Evolutionary conservation across 768 basidiomycete genomes (phyloP).

Genomic region (Pleurotus djamor): DNA sequence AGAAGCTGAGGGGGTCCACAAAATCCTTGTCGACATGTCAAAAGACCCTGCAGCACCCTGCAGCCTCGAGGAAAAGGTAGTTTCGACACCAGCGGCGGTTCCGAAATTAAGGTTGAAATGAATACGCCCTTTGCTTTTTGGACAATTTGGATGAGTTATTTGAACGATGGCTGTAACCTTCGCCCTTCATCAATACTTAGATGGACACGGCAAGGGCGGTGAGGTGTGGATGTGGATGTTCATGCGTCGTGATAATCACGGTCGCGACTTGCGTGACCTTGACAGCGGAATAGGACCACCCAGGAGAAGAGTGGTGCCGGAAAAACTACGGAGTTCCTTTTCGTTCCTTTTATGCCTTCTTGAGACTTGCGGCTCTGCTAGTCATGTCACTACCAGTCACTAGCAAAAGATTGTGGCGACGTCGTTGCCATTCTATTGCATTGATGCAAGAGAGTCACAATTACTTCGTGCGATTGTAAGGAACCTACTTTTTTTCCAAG

Average conservation of each 20-base stretch:
- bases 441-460: no score
- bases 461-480: no score
- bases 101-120: not conserved
- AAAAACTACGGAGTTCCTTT: not conserved
- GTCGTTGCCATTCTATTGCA: no score
- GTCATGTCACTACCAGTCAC: no score
- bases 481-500: no score
- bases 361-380: no score
- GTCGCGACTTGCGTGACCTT: not conserved
- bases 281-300: no score
- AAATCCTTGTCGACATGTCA: not conserved
- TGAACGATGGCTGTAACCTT: not conserved
- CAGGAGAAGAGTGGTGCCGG: not conserved
- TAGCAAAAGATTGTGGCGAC: no score
- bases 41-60: not conserved
- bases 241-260: not conserved
- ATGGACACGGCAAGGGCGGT: not conserved
- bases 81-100: constrained; percentile 4
- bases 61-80: not conserved
- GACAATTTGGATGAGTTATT: not conserved
- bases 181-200: not conserved
- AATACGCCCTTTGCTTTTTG: no score
- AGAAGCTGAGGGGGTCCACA: not conserved
- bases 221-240: not conserved
- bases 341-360: no score